A percentile compares a stretch with the other conserved stretches of the same genome.
Conservation (phyloP, 2,329 filamentous ascomycete species). For the Dothidotthia symphoricarpi region DNA sequence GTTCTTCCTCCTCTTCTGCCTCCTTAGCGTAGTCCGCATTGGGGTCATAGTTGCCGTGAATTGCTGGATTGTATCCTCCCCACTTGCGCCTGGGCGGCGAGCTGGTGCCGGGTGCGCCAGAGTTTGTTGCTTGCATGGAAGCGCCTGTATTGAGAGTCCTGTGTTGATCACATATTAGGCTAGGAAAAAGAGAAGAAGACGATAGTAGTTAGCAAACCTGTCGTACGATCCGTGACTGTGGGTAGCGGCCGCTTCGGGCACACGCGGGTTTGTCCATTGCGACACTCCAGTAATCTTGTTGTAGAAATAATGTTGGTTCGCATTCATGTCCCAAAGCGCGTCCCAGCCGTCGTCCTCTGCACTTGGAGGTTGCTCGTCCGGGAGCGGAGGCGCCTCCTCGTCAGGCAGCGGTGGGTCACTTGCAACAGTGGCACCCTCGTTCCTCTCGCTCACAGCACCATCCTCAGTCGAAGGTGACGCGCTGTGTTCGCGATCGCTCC, state of each 20-base stretch:
- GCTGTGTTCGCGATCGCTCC: slow-evolving; percentile 5
- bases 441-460: slow-evolving; percentile 8
- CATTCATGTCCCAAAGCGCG: slow-evolving; percentile 68
- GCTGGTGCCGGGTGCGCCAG: slow-evolving; percentile 35
- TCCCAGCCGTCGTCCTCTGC: slow-evolving; percentile 71
- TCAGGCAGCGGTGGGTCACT: slow-evolving; percentile 27
- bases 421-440: slow-evolving; percentile 8
- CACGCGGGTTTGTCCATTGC: slow-evolving; percentile 85
- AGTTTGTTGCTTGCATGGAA: slow-evolving; percentile 28
- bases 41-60: slow-evolving; percentile 95
- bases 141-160: slow-evolving; percentile 26
- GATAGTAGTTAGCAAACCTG: slow-evolving; percentile 39
- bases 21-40: slow-evolving; percentile 81
- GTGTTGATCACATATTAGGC: slow-evolving; percentile 31
- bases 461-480: slow-evolving; percentile 11
- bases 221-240: slow-evolving; percentile 31
- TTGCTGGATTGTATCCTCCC: slow-evolving; percentile 91
- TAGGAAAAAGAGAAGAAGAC: slow-evolving; percentile 27
- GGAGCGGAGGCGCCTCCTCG: slow-evolving; percentile 42
- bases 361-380: slow-evolving; percentile 49
- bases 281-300: slow-evolving; percentile 72
- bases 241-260: slow-evolving; percentile 50
- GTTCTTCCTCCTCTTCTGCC: slow-evolving; percentile 44
- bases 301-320: slow-evolving; percentile 76
- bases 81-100: slow-evolving; percentile 42